These are phyloP conservation scores for Agaricus subrufescens DNA, from an alignment of 768 basidiomycete genomes.

Conservation along the genomic window DNA sequence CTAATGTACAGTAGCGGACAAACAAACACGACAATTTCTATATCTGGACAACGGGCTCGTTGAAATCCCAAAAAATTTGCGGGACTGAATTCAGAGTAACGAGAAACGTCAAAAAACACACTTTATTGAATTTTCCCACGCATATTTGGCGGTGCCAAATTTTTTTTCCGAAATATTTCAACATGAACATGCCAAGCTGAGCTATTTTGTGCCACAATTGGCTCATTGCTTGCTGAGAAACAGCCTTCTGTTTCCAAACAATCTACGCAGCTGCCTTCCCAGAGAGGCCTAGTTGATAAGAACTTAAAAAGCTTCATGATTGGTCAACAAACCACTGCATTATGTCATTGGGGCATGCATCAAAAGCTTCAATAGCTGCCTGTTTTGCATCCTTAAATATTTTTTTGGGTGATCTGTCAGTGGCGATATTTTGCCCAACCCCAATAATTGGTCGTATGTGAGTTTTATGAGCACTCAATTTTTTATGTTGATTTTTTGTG, in stretches of 20 bases:
- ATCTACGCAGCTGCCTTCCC: slow-evolving; percentile 34
- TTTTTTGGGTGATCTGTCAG: slow-evolving; percentile 20
- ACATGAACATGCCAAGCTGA: too few relatives aligned
- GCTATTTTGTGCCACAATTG: neutral
- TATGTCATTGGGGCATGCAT: slow-evolving; percentile 30
- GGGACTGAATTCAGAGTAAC: too few relatives aligned
- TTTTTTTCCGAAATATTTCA: too few relatives aligned
- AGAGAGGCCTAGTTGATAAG: slow-evolving; percentile 27
- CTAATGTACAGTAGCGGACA: too few relatives aligned
- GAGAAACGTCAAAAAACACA: too few relatives aligned
- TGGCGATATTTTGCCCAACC: slow-evolving; percentile 33
- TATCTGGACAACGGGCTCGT: too few relatives aligned
- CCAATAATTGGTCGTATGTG: slow-evolving; percentile 19
- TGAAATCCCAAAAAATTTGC: too few relatives aligned
- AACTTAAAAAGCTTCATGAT: slow-evolving; percentile 5
- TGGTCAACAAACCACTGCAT: slow-evolving; percentile 29
- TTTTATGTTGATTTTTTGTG: too few relatives aligned
- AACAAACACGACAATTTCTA: too few relatives aligned
- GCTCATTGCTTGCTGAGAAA: slow-evolving; percentile 13
- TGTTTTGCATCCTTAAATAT: slow-evolving; percentile 25
- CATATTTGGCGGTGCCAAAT: too few relatives aligned
- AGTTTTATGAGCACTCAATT: too few relatives aligned
- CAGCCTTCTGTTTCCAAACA: slow-evolving; percentile 25
- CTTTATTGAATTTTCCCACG: too few relatives aligned
- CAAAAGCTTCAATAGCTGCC: slow-evolving; percentile 17